Conservation (phyloP, 768 basidiomycete genomes). For the Pluteus cervinus region DNA sequence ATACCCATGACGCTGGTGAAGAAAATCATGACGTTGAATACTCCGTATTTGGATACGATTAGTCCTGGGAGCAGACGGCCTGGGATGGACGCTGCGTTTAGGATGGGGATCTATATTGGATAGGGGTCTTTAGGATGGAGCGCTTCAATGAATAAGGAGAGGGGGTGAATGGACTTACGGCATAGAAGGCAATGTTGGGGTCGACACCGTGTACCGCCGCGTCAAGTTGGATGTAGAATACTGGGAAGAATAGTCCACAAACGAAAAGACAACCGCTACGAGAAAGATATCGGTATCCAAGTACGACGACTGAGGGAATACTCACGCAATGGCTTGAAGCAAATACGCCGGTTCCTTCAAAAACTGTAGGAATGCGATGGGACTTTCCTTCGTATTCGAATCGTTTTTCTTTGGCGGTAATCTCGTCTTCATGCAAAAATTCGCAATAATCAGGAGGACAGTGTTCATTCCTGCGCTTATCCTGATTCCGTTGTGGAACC, state of each 20-base stretch:
- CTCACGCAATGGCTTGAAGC: slow-evolving; percentile 6
- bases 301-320: neutral
- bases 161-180: slow-evolving; percentile 17
- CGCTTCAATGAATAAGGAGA: neutral
- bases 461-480: slow-evolving; percentile 12
- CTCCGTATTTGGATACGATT: slow-evolving; percentile 21
- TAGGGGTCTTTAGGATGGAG: neutral
- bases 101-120: slow-evolving; percentile 16
- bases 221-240: slow-evolving; percentile 34
- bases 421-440: slow-evolving; percentile 11
- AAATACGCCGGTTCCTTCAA: slow-evolving; percentile 9
- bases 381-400: slow-evolving; percentile 3
- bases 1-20: slow-evolving; percentile 15
- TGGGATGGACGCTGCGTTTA: slow-evolving; percentile 18
- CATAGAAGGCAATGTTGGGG: slow-evolving; percentile 32
- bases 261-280: slow-evolving; percentile 3
- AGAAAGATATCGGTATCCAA: neutral
- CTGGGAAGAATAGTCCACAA: slow-evolving; percentile 19
- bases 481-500: slow-evolving; percentile 14
- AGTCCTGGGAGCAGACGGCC: slow-evolving; percentile 22
- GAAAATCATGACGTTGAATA: slow-evolving; percentile 19
- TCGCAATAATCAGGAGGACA: slow-evolving; percentile 11
- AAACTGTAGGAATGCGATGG: slow-evolving; percentile 3
- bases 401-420: slow-evolving; percentile 11
- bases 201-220: slow-evolving; percentile 22